Conservation (phyloP, 352 stramenopile species). For the Phytophthora sojae region DNA sequence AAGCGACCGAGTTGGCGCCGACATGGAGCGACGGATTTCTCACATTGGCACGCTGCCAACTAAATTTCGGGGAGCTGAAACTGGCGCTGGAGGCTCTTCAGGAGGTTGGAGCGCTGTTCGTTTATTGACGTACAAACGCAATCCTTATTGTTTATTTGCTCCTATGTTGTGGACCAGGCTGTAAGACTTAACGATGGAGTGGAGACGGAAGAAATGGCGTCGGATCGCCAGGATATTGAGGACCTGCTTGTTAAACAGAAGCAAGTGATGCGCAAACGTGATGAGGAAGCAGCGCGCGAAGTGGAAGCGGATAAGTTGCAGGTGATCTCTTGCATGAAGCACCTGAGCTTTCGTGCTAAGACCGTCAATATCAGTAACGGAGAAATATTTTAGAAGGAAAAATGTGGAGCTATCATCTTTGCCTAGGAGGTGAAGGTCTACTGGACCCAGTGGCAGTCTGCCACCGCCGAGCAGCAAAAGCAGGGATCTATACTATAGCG, state of each 20-base stretch:
- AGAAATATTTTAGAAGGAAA: slow-evolving; percentile 28
- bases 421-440: slow-evolving; percentile 7
- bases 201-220: slow-evolving; percentile 51
- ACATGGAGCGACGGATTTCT: slow-evolving; percentile 74
- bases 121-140: not conserved
- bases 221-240: slow-evolving; percentile 61
- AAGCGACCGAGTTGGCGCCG: slow-evolving; percentile 60
- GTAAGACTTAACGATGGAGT: slow-evolving; percentile 45
- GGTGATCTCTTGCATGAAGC: slow-evolving; percentile 76
- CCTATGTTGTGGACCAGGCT: slow-evolving; percentile 41
- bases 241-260: slow-evolving; percentile 47
- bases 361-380: slow-evolving; percentile 14
- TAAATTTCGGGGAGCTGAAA: slow-evolving; percentile 85
- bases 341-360: slow-evolving; percentile 65
- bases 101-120: slow-evolving; percentile 38
- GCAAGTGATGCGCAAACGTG: slow-evolving; percentile 46
- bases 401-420: slow-evolving; percentile 6
- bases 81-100: slow-evolving; percentile 60
- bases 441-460: not conserved
- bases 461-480: not conserved
- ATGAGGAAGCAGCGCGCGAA: slow-evolving; percentile 48
- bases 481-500: slow-evolving; percentile 47
- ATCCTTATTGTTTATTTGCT: not conserved
- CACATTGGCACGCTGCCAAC: slow-evolving; percentile 70
- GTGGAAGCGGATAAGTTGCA: slow-evolving; percentile 59